A percentile compares a stretch with the other conserved stretches of the same genome.
These are phyloP conservation scores for Saccharomycopsis hybrid DNA, from an alignment of 1,139 yeast species.

Conservation along the genomic window DNA sequence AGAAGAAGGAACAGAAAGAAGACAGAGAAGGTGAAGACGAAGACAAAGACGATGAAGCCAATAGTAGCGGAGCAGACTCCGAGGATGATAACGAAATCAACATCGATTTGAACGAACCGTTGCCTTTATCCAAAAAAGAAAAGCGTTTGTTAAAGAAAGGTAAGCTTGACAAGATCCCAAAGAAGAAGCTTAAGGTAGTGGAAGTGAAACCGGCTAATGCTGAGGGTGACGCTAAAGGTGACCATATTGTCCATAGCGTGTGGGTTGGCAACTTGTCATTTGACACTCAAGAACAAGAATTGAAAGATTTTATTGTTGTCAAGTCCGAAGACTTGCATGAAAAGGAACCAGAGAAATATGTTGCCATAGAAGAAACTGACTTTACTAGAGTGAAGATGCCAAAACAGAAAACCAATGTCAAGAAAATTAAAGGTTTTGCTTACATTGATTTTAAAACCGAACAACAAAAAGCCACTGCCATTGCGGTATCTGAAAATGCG, in stretches of 20 bases:
- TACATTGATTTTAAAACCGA: constrained; percentile 74
- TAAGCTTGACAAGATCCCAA: constrained; percentile 49
- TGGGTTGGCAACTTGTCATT: constrained; percentile 94
- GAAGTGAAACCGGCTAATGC: constrained; percentile 33
- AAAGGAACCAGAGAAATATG: constrained; percentile 37
- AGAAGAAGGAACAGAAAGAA: neutral
- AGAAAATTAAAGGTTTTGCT: constrained; percentile 79
- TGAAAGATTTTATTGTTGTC: constrained; percentile 54
- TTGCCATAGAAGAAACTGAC: constrained; percentile 39
- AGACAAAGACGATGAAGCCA: constrained; percentile 1
- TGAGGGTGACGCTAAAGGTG: constrained; percentile 24
- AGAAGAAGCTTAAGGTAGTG: constrained; percentile 33
- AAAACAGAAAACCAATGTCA: constrained; percentile 43
- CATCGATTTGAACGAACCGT: constrained; percentile 68
- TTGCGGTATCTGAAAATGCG: constrained; percentile 61
- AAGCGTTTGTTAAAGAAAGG: constrained; percentile 76
- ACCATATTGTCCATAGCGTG: constrained; percentile 49
- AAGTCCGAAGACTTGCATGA: constrained; percentile 45
- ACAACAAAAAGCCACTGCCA: constrained; percentile 56
- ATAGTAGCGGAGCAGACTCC: neutral
- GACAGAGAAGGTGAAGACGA: constrained; percentile 2
- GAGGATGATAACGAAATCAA: constrained; percentile 38
- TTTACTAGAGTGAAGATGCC: constrained; percentile 64
- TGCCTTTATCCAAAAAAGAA: constrained; percentile 89
- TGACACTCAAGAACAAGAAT: constrained; percentile 73